Percentiles rank a stretch among this genome's conserved stretches.
Evolutionary conservation across 179 eudicot genomes (phyloP).

Genomic region (Camellia oleifera): DNA sequence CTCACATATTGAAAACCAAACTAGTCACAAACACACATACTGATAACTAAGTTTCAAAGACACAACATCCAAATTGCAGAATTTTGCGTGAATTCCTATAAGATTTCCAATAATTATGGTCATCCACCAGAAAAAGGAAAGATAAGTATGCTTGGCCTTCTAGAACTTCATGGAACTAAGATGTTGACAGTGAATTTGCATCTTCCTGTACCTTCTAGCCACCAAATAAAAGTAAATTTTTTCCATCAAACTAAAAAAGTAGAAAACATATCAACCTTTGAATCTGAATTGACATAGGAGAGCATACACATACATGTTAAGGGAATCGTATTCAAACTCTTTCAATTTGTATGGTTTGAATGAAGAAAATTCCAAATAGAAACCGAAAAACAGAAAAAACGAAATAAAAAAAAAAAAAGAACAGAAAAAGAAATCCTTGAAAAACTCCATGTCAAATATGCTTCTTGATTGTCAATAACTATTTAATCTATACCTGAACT

Average conservation of each 20-base stretch:
- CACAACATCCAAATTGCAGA: no score
- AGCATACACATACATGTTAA: conserved; percentile 10
- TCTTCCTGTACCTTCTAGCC: not conserved
- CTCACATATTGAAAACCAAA: not conserved
- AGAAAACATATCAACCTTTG: conserved; percentile 4
- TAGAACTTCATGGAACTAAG: not conserved
- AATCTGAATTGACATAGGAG: not conserved
- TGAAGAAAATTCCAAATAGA: conserved; percentile 1
- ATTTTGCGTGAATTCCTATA: no score
- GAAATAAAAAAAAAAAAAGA: not conserved
- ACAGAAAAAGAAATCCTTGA: not conserved
- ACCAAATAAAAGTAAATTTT: not conserved
- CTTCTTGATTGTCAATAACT: conserved; percentile 7
- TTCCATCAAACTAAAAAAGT: not conserved
- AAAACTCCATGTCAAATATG: conserved; percentile 10
- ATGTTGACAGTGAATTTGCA: not conserved
- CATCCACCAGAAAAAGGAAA: not conserved
- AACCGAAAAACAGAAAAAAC: not conserved
- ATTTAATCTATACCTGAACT: conserved; percentile 15
- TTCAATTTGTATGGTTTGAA: not conserved
- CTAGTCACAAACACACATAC: not conserved
- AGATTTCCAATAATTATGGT: not conserved
- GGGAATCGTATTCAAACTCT: not conserved
- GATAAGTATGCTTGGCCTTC: not conserved
- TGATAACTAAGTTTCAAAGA: not conserved